Conservation (phyloP, 2,329 filamentous ascomycete genomes). For the Tricladium varicosporioides region DNA sequence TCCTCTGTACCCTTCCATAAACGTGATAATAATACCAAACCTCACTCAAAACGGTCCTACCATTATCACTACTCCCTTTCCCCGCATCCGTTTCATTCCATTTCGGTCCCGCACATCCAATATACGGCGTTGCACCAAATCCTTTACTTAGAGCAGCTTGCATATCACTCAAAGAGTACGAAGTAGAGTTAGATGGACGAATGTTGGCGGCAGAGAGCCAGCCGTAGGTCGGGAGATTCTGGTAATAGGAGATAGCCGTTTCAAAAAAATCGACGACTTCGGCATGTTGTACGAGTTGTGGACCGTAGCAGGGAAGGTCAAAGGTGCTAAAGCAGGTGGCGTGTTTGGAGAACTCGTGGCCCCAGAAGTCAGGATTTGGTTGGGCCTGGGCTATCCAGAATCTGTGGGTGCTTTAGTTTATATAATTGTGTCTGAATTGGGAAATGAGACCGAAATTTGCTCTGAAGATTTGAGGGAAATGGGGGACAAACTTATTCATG, state of each 20-base stretch:
- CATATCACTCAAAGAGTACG: conserved; percentile 52
- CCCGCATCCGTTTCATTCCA: conserved; percentile 61
- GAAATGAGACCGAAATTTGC: background rate
- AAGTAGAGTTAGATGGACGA: conserved; percentile 55
- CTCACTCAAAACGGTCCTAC: conserved; percentile 57
- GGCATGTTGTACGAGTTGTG: conserved; percentile 51
- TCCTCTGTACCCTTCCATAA: conserved; percentile 54
- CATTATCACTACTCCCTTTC: conserved; percentile 51
- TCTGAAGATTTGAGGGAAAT: conserved; percentile 8
- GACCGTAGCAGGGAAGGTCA: conserved; percentile 62
- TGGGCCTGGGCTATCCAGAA: conserved; percentile 60
- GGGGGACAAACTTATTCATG: conserved; percentile 53
- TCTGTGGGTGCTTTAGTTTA: conserved; percentile 3
- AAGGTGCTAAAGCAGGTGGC: conserved; percentile 67
- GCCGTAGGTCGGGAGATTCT: conserved; percentile 54
- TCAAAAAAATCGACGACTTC: conserved; percentile 64
- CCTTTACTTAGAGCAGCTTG: conserved; percentile 47
- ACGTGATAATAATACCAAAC: conserved; percentile 67
- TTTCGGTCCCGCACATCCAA: conserved; percentile 58
- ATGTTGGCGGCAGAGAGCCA: conserved; percentile 58
- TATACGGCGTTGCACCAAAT: conserved; percentile 55
- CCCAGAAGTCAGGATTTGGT: conserved; percentile 61
- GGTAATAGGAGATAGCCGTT: conserved; percentile 57
- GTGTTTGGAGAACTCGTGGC: conserved; percentile 66
- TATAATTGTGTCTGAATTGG: background rate